phyloP scores from a whole-genome alignment of 305 asterid species.

The Stenogyne calaminthoides region DNA sequence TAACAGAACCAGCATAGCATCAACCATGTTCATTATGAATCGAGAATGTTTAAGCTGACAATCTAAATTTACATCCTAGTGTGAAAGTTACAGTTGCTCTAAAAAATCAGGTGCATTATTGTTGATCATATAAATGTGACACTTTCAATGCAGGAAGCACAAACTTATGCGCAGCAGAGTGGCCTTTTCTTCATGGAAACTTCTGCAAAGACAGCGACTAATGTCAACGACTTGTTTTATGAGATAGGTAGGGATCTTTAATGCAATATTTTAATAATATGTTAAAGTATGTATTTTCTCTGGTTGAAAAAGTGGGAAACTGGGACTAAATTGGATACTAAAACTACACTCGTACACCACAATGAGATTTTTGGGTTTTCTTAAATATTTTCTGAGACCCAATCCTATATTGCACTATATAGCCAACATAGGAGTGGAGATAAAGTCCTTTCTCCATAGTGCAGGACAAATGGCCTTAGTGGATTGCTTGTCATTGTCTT shows the following conservation, averaged over 20 bases:
- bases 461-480: constrained; percentile 6
- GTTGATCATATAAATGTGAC: neutral
- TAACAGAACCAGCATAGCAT: neutral
- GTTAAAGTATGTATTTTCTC: neutral
- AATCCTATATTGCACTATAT: neutral
- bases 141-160: constrained; percentile 47
- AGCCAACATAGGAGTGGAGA: neutral
- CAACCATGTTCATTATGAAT: neutral
- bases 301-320: neutral
- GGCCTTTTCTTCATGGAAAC: constrained; percentile 69
- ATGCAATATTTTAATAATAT: neutral
- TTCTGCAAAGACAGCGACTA: constrained; percentile 63
- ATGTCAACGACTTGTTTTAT: constrained; percentile 60
- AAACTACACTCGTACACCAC: neutral
- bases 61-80: neutral
- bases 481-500: neutral
- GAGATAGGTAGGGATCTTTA: constrained; percentile 49
- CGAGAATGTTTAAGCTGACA: neutral
- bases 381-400: neutral
- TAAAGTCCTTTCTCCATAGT: neutral
- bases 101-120: neutral
- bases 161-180: constrained; percentile 50
- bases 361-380: neutral
- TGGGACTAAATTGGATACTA: neutral
- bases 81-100: neutral